Base-by-base conservation (phyloP, 345 rosid species). In the Xanthoceras sorbifolium region DNA sequence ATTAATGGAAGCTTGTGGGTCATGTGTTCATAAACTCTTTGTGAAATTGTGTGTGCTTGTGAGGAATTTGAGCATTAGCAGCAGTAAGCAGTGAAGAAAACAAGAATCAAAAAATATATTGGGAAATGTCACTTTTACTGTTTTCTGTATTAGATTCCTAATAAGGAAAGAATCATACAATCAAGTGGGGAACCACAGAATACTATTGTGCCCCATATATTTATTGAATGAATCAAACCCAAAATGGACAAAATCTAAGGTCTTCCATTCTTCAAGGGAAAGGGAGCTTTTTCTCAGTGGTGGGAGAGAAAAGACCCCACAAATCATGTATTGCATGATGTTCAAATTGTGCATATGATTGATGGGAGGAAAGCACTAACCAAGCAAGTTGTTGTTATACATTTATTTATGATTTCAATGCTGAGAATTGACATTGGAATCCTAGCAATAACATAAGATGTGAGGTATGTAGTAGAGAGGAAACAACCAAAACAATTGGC, bases 241-340 rank as follows among this genome's bases (percentile, higher is more conserved):
- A 74, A 76, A 70, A 42, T 68, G 48, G 81, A 64, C 69, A 75
- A 57, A 62, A 75, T 17, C 68, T 75, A 59, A 20, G 67, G 73
- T 75, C 40, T 65, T 77, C 78, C 77, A 62, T 71, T 74, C 73
- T 68, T 77, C 14, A 73, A 72, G 68, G 62, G 69, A 71, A 57
- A 36, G 52, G 32, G 26, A 36, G 67, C 74, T 57, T 76, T 73
- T 82, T 64, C 4, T 28, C 65, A 32, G 78, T 85, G 77, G 88
- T 15, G 62, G 70, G 29, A 57, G 71, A 70, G 67, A 48, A 62
- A 69, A 79, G 78, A 69, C 73, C 83, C 84, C 80, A 74, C 76
- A 59, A 40, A 62, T 75, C 4, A 46, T 17, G 14, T 18, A 79
- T 57, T 71, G 69, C 77, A 83, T 71, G 64, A 40, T 22, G 62